Evolutionary conservation across 148 eudicot species (phyloP), one percentile per base, ranked within the genome.

Genomic region (Rhododendron kiyosumense): DNA sequence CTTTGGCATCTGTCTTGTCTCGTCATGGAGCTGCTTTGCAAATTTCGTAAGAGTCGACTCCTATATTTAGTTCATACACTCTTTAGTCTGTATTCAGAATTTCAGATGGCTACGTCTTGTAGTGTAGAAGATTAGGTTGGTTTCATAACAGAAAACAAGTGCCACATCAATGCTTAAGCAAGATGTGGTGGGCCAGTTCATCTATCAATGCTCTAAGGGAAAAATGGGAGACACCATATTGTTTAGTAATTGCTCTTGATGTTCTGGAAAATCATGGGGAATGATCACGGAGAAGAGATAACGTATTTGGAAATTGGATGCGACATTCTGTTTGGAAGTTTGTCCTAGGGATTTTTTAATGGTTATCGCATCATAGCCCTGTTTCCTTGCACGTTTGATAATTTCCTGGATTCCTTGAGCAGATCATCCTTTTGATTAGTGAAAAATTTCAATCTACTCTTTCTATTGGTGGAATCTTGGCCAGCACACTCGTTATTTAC

Each of bases 11-110:
- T 22, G 81, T 91, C 89, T 81, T 94, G 75, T 67, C 87, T 84
- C 90, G 85, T 75, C 94, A 94, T 85, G 87, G 90, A 45, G 94
- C 88, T 83, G 92, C 93, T 81, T 85, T 93, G 80, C 93, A 93
- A 79, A 52, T 91, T 84, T 85, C 93, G 94, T 93, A 91, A 90
- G 92, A 81, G 22, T 87, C 83, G 26, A 78, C 24, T 67, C 18
- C 28, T 81, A 43, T 20, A 52, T 41, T 81, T 81, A 32, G 17
- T 52, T 59, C 82, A 32, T 49, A 87, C 36, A 34, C 75, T 71
- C 57, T 38, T 32, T 48, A 63, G 26, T 63, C 69, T 63, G 69
- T 18, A 22, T 46, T 28, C 41, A 57, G 41, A 73, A 43, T 7
- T 69, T 3, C 30, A 73, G 59, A 43, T 18, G 43, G 41, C 26